Evolutionary conservation across 2,329 filamentous ascomycete genomes (phyloP).

Genomic region (Aspergillus tamarii): DNA sequence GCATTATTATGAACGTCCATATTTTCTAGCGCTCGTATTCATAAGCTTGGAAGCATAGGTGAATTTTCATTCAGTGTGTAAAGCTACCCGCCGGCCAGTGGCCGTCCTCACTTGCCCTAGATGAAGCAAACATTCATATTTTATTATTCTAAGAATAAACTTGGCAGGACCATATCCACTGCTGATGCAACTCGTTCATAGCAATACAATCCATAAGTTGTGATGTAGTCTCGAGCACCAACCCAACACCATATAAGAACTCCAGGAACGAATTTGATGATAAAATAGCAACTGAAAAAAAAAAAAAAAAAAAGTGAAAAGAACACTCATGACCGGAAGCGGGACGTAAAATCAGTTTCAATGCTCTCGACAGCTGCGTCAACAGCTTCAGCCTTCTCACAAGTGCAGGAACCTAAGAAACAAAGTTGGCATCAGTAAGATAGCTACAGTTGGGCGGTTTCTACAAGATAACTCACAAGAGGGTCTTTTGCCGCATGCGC

Average conservation of each 20-base stretch:
- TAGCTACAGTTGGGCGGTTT: neutral
- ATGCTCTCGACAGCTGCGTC: constrained; percentile 60
- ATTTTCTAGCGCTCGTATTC: neutral
- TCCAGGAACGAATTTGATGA: neutral
- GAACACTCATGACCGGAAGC: constrained; percentile 25
- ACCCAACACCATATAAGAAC: constrained; percentile 19
- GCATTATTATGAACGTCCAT: neutral
- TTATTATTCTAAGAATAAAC: neutral
- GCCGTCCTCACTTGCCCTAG: neutral
- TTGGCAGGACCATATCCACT: neutral
- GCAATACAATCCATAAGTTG: neutral
- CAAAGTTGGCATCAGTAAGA: constrained; percentile 16
- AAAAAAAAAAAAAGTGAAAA: neutral
- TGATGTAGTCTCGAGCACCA: neutral
- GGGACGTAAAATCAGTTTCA: constrained; percentile 88
- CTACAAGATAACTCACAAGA: constrained; percentile 52
- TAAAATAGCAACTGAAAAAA: neutral
- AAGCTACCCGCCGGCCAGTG: neutral
- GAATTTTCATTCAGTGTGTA: neutral
- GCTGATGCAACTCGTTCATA: constrained; percentile 1
- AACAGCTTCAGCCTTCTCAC: constrained; percentile 70
- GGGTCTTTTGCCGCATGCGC: constrained; percentile 76
- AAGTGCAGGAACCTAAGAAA: constrained; percentile 71
- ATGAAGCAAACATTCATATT: neutral
- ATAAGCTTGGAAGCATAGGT: neutral